Evolutionary conservation across 2,329 filamentous ascomycete genomes (phyloP).

Genomic region (Scytalidium lignicola): DNA sequence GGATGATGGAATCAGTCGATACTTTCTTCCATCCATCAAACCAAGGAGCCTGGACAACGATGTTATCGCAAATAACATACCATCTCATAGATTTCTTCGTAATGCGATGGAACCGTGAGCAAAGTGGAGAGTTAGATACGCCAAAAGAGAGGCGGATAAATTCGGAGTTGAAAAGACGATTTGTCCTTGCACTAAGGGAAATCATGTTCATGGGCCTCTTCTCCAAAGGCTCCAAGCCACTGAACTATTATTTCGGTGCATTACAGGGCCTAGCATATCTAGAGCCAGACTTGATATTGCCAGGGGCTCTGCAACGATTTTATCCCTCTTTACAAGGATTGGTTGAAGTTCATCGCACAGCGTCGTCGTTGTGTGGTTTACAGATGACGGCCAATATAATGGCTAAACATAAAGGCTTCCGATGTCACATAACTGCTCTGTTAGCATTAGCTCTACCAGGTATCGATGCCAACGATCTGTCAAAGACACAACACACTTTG

Average conservation of each 20-base stretch:
- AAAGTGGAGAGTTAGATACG: slow-evolving; percentile 84
- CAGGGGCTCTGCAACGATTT: slow-evolving; percentile 89
- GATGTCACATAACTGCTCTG: slow-evolving; percentile 90
- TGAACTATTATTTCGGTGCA: slow-evolving; percentile 86
- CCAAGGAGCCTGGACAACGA: slow-evolving; percentile 84
- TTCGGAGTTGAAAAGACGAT: slow-evolving; percentile 75
- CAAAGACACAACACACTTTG: slow-evolving; percentile 91
- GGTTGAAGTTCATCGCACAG: slow-evolving; percentile 94
- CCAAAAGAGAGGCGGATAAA: slow-evolving; percentile 76
- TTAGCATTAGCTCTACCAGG: slow-evolving; percentile 90
- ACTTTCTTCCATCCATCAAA: slow-evolving; percentile 99
- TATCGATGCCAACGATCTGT: slow-evolving; percentile 95
- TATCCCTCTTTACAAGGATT: slow-evolving; percentile 95
- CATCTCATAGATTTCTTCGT: slow-evolving; percentile 95
- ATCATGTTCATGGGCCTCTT: slow-evolving; percentile 98
- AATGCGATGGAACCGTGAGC: slow-evolving; percentile 94
- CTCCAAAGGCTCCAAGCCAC: slow-evolving; percentile 86
- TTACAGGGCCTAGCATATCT: slow-evolving; percentile 85
- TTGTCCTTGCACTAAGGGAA: slow-evolving; percentile 83
- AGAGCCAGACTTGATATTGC: slow-evolving; percentile 86
- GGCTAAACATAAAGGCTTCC: slow-evolving; percentile 88
- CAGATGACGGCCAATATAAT: slow-evolving; percentile 91
- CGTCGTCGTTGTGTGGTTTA: slow-evolving; percentile 84
- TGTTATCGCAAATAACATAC: slow-evolving; percentile 83
- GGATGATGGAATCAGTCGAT: slow-evolving; percentile 88